Base-by-base conservation (phyloP, 2,329 filamentous ascomycete genomes). In the Alternaria alternata region DNA sequence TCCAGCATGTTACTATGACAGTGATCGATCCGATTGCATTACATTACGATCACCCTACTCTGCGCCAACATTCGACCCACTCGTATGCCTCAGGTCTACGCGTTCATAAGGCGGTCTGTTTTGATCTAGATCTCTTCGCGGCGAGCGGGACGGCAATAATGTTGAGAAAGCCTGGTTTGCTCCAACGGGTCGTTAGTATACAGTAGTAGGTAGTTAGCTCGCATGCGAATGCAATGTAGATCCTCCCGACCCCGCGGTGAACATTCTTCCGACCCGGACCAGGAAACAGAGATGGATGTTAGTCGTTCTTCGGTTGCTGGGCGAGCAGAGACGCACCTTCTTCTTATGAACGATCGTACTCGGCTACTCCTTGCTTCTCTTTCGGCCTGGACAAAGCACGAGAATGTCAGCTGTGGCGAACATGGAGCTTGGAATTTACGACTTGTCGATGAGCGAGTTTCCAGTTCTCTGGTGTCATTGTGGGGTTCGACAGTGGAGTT, bases 201-300 rank as follows among this genome's bases (percentile, higher is more conserved):
- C 46, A 49, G 46, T 49, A 49, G 46, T 49, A 20, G 20, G 46
- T 32, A 24, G 46, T 30, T 48, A 48, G 46, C 46, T 16, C 24
- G 46, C 28, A 47, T 48, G 44, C 44, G 32, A 20, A 34, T 49
- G 46, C 46, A 49, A 38, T 36, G 46, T n/a, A 49, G 46, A 49
- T 49, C 46, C 38, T 26, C 30, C 46, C 46, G 14, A 36, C 30
- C 20, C 46, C 46, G 32, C 30, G 46, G 46, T 24, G 5, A 26
- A 26, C 46, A 48, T 49, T 20, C 46, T 38, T 34, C 46, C 46
- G 32, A 38, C 24, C 30, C 46, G 46, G 24, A 49, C 46, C 32
- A 49, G 39, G 20, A 42, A 42, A 42, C 6, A 24, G 12, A 42
- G 14, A 16, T 6, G 11, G 3, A 8, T 3, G 14, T 7, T 24